Evolutionary conservation across 495 filamentous ascomycete genomes (phyloP), one percentile per base, ranked within the genome.

Genomic region (Trichoderma reesei): DNA sequence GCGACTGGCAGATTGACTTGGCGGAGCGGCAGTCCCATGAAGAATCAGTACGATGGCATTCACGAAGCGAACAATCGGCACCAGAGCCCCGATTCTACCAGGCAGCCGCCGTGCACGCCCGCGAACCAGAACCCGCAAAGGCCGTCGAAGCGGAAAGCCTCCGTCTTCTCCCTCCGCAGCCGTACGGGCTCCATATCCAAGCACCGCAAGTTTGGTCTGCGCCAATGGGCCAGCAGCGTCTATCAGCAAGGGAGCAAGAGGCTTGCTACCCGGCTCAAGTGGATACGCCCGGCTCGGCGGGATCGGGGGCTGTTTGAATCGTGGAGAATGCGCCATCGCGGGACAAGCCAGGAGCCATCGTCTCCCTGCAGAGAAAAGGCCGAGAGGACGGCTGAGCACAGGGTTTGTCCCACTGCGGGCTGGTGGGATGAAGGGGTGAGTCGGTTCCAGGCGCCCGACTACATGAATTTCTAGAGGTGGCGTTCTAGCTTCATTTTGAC

Each of bases 401-500:
- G 16, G n/a, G 39, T 39, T 11, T 41, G 34, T 39, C 8, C 36
- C 3, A 41, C 39, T 34, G 61, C 34, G 39, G 61, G 48, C 18
- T 63, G 61, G 61, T 63, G 61, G 61, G 20, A 11, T 6, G 61
- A 63, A 6, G 61, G 61, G 6, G 61, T 46, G 1, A 44, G n/a
- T 18, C 16, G 26, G 33, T 63, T 41, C 33, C 39, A 63, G 13
- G 61, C 61, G 39, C 61, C 61, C 7, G 26, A 34, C 8, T 63
- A 41, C 39, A 41, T 63, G 61, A 34, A 46, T 14, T 63, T 63
- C 1, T 48, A 48, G 31, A 56, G 51, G 34, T 3, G 10, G 34
- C 31, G 20, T 31, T 33, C 34, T 56, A 56, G 20, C 2, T 31
- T 56, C 51, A 56, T 56, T 56, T 26, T n/a, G 10, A 56, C 14